Conservation (phyloP, 2,329 filamentous ascomycete species). For the Fonsecaea pedrosoi region DNA sequence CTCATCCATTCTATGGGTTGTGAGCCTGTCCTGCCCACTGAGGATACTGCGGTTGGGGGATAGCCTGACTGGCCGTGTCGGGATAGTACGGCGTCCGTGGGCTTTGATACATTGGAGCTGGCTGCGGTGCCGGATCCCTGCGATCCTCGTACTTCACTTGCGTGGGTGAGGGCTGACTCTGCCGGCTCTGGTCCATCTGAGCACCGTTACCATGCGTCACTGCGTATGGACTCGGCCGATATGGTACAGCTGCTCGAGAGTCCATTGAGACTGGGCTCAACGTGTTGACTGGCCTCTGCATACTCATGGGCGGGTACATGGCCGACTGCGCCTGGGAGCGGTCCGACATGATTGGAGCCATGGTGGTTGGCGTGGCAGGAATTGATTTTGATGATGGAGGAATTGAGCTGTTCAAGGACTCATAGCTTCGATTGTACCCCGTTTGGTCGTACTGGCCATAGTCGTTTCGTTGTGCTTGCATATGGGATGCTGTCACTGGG, state of each 20-base stretch:
- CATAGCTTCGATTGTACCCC: conserved; percentile 37
- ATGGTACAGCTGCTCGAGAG: conserved; percentile 31
- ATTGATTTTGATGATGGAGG: conserved; percentile 36
- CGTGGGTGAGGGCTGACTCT: conserved; percentile 36
- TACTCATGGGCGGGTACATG: conserved; percentile 41
- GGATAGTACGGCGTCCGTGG: conserved; percentile 31
- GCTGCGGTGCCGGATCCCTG: conserved; percentile 30
- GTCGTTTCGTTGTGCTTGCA: conserved; percentile 35
- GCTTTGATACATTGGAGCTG: conserved; percentile 34
- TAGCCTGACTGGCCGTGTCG: conserved; percentile 27
- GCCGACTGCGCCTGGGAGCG: conserved; percentile 29
- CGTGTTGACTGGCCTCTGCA: conserved; percentile 38
- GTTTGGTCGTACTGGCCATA: conserved; percentile 39
- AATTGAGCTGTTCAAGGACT: conserved; percentile 31
- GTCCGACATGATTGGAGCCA: conserved; percentile 37
- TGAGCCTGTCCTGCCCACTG: conserved; percentile 30
- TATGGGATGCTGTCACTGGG: conserved; percentile 31
- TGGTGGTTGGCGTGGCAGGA: conserved; percentile 35
- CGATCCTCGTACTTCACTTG: conserved; percentile 38
- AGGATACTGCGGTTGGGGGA: conserved; percentile 31
- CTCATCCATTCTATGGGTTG: conserved; percentile 7
- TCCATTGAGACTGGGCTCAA: conserved; percentile 40
- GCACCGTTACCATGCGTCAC: conserved; percentile 27
- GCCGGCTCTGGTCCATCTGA: conserved; percentile 35
- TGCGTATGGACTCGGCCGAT: conserved; percentile 35